Conservation (phyloP, 257 asterid species). For the Schizonepeta tenuifolia region DNA sequence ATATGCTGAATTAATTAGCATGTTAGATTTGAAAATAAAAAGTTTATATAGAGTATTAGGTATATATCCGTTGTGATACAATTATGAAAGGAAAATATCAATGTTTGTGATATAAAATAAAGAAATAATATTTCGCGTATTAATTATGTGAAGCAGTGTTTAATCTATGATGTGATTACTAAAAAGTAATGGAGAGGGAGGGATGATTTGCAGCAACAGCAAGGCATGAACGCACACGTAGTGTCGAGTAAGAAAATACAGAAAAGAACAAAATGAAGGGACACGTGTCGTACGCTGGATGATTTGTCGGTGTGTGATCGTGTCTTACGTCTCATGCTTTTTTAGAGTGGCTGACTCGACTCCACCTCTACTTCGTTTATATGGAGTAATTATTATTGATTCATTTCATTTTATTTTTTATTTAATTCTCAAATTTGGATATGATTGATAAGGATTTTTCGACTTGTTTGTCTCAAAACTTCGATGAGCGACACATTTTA, state of each 20-base stretch:
- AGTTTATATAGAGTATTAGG: no score
- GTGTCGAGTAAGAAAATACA: constrained; percentile 8
- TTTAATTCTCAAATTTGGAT: background rate
- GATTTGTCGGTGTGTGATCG: constrained; percentile 32
- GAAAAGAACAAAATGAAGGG: constrained; percentile 21
- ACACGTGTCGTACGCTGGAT: constrained; percentile 36
- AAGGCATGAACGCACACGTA: constrained; percentile 32
- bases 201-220: constrained; percentile 16
- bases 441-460: background rate
- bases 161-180: background rate
- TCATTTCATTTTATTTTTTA: background rate
- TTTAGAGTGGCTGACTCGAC: constrained; percentile 26
- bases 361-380: constrained; percentile 13
- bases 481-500: background rate
- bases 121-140: background rate
- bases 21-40: no score
- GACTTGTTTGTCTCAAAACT: background rate
- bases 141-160: constrained; percentile 3
- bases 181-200: background rate
- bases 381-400: background rate
- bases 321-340: constrained; percentile 20
- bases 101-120: no score
- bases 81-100: no score
- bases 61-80: no score
- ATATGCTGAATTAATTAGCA: no score